Percentiles rank a stretch among this genome's conserved stretches.
Evolutionary conservation across 2,329 filamentous ascomycete species (phyloP).

Genomic region (Teratosphaeria pseudoeucalypti): DNA sequence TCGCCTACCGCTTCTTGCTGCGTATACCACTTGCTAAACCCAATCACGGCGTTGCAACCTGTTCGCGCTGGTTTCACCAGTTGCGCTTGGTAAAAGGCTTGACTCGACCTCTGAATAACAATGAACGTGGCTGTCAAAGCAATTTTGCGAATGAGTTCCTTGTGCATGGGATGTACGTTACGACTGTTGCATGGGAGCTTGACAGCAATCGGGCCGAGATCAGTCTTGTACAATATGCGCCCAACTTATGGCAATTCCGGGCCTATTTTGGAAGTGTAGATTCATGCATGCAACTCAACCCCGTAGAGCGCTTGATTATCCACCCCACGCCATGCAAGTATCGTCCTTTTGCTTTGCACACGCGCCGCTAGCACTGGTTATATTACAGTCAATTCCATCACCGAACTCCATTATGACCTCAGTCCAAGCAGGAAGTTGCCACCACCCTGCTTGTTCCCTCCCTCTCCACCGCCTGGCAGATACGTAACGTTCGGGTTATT

Average conservation of each 20-base stretch:
- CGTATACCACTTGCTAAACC: too few relatives aligned
- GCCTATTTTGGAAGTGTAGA: not conserved
- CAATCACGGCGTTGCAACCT: too few relatives aligned
- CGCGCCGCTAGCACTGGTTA: not conserved
- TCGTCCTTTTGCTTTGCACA: not conserved
- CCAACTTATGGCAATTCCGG: not conserved
- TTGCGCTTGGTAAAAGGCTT: too few relatives aligned
- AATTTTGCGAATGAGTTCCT: too few relatives aligned
- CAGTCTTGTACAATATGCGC: too few relatives aligned
- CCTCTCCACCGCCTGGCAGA: conserved; percentile 60
- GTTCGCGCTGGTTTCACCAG: too few relatives aligned
- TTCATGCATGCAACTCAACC: not conserved
- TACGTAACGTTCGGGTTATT: conserved; percentile 94
- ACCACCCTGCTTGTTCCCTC: conserved; percentile 41
- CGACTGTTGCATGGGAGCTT: too few relatives aligned
- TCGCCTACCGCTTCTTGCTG: too few relatives aligned
- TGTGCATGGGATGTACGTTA: too few relatives aligned
- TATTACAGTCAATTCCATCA: not conserved
- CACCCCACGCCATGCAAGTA: not conserved
- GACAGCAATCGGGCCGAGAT: too few relatives aligned
- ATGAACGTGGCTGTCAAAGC: too few relatives aligned
- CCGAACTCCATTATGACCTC: conserved; percentile 35
- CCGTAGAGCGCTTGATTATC: not conserved
- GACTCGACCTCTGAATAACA: too few relatives aligned
- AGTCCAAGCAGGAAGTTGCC: conserved; percentile 55